These are phyloP conservation scores for Cruciata laevipes DNA, from an alignment of 257 asterid genomes.

Conservation along the genomic window DNA sequence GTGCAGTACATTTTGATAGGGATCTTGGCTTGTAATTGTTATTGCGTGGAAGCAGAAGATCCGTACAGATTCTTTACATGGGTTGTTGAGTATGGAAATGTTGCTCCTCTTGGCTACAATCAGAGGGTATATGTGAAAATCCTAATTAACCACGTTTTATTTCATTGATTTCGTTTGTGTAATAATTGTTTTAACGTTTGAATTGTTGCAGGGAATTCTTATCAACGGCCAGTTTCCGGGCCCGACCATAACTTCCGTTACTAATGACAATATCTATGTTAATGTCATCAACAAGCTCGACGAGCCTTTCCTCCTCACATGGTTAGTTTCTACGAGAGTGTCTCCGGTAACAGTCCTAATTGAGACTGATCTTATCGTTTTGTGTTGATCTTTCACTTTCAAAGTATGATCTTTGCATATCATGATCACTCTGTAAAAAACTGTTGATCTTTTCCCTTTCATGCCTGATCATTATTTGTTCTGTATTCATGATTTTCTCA, in stretches of 20 bases:
- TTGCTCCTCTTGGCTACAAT: slow-evolving; percentile 59
- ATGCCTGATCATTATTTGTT: no score
- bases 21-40: slow-evolving; percentile 33
- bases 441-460: no score
- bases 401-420: no score
- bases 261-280: slow-evolving; percentile 63
- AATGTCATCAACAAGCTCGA: slow-evolving; percentile 52
- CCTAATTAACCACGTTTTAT: no score
- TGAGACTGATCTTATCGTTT: no score
- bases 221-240: slow-evolving; percentile 82
- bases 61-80: slow-evolving; percentile 43
- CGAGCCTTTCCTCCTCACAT: slow-evolving; percentile 71
- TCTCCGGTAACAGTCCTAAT: no score
- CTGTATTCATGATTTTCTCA: no score
- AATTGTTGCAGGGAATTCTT: slow-evolving; percentile 58
- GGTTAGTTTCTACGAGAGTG: slow-evolving; percentile 49
- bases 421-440: no score
- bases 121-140: no score
- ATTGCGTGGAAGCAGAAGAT: slow-evolving; percentile 45
- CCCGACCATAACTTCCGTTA: slow-evolving; percentile 48
- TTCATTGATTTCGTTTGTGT: not conserved
- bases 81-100: slow-evolving; percentile 48
- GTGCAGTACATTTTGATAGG: slow-evolving; percentile 30
- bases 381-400: no score
- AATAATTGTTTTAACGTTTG: not conserved